phyloP scores from a whole-genome alignment of 2,329 filamentous ascomycete species.

The Emergomyces orientalis region DNA sequence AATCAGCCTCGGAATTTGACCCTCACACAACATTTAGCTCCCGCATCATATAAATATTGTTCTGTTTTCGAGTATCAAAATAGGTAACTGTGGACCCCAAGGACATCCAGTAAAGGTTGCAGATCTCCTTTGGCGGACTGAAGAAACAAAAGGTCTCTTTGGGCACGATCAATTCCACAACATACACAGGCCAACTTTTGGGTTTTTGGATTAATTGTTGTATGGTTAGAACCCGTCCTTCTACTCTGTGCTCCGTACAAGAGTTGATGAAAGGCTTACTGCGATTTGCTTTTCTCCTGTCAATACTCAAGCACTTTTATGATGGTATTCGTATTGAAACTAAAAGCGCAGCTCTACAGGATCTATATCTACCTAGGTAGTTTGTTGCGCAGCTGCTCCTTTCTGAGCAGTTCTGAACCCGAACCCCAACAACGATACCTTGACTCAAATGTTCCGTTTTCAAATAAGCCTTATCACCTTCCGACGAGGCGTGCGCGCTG shows the following conservation, averaged over 20 bases:
- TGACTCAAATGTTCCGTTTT: background rate
- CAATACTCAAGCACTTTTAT: background rate
- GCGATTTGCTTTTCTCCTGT: no score
- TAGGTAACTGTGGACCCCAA: background rate
- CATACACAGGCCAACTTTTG: no score
- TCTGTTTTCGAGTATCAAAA: background rate
- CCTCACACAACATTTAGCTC: no score
- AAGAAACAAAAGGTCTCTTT: background rate
- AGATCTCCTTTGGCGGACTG: background rate
- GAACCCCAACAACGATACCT: background rate
- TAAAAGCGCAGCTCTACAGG: background rate
- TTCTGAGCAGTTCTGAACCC: background rate
- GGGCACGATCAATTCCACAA: no score
- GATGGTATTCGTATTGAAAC: no score
- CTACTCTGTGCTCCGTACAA: no score
- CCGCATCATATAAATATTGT: background rate
- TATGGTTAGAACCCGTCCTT: no score
- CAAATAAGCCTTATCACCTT: background rate
- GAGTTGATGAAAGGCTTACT: no score
- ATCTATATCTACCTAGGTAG: background rate
- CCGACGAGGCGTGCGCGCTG: no score
- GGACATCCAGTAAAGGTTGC: background rate
- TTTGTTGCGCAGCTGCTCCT: background rate
- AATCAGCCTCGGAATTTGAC: no score
- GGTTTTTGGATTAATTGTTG: no score